Evolutionary conservation across 805 yeast genomes (phyloP), one percentile per base, ranked within the genome.

Genomic region (Cyberlindnera mycetangii): DNA sequence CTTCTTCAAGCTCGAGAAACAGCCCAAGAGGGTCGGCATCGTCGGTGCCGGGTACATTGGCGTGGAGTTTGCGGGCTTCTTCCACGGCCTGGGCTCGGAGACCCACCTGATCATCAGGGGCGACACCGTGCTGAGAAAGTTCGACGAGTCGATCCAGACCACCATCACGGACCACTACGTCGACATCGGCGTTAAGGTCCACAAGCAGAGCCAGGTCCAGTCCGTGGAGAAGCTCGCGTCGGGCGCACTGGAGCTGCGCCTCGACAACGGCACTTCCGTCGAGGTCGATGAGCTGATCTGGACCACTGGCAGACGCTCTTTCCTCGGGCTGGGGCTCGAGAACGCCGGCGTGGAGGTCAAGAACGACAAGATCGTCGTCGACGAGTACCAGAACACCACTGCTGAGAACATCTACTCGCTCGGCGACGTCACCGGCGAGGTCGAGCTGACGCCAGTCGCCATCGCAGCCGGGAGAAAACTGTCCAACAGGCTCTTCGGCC

Each of bases 11-110:
- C 72, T 93, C 53, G 83, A 77, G 48, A 60, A 69, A 39, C 97
- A 90, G 68, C 99, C 99, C 41, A 83, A 89, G 67, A 76, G 82
- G 39, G 98, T 92, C 22, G 98, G 95, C 2, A 75, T 93, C 49
- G 96, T 93, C 11, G 99, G 99, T 56, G 97, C 97, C 31, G 99
- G 99, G 35, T 93, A 93, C 70, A 93, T 93, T 63, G 98, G 96
- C 46, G 85, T 89, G 38, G 99, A 93, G 71, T 76, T 93, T 41
- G 85, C 97, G 7, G 99, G 99, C 51, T 89, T 93, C 36, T 92
- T 93, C 79, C 76, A 86, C 53, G 89, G 89, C 19, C 74, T 93
- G 50, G 96, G 95, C 15, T 64, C 92, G 14, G 89, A 92, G 54
- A 84, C 96, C 37, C 92, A 87, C 64, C 65, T 93, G 65, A 77